Percentiles rank a stretch among this genome's conserved stretches.
Conservation (phyloP, 2,329 filamentous ascomycete species). For the Aotearoamyces nothofagi region DNA sequence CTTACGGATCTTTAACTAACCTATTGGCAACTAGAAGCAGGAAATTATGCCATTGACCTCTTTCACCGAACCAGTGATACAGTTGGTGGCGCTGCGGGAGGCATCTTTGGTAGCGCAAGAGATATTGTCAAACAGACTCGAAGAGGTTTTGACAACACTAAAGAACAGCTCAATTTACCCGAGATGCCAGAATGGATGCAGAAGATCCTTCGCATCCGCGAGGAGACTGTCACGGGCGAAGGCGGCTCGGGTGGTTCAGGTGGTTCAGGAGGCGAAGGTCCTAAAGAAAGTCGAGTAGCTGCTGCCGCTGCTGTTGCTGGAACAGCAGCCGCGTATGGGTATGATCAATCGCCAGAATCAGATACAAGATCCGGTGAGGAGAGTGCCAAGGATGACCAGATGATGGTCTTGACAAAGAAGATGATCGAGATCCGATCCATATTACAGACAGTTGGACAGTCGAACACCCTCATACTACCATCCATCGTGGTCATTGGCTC, state of each 20-base stretch:
- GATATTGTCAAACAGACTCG: conserved; percentile 67
- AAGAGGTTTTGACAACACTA: conserved; percentile 71
- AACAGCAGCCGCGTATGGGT: conserved; percentile 64
- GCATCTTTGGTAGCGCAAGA: conserved; percentile 55
- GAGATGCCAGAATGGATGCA: conserved; percentile 68
- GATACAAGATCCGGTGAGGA: conserved; percentile 45
- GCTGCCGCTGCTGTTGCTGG: conserved; percentile 53
- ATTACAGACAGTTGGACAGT: conserved; percentile 82
- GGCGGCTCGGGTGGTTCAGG: conserved; percentile 26
- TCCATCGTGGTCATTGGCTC: conserved; percentile 99
- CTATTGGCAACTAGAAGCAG: conserved; percentile 50
- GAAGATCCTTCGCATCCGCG: conserved; percentile 48
- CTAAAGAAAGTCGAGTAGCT: conserved; percentile 43
- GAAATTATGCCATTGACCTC: conserved; percentile 62
- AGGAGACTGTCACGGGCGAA: conserved; percentile 36
- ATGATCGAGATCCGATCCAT: conserved; percentile 98
- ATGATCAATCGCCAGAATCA: conserved; percentile 53
- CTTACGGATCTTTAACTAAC: no score
- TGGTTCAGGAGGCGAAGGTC: conserved; percentile 23
- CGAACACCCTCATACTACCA: conserved; percentile 71
- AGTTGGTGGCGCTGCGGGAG: conserved; percentile 52
- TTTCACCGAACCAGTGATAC: conserved; percentile 60
- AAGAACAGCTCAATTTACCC: conserved; percentile 54
- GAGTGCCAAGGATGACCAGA: conserved; percentile 80
- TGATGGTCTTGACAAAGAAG: conserved; percentile 98